A percentile compares a stretch with the other conserved stretches of the same genome.
Evolutionary conservation across 306 rosid genomes (phyloP).

Genomic region (Mucuna pruriens): DNA sequence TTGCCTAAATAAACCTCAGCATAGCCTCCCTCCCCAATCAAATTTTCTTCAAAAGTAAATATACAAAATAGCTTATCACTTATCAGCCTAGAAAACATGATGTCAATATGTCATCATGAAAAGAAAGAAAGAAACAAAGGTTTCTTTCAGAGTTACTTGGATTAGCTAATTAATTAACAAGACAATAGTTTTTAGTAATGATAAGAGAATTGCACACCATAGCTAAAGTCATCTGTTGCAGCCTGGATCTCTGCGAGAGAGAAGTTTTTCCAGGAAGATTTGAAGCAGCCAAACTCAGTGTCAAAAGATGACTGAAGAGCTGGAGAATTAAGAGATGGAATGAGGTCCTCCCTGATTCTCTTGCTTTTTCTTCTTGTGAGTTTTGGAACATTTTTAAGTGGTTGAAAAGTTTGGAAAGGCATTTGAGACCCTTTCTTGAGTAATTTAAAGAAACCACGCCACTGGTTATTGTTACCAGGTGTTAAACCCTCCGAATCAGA

Average conservation of each 20-base stretch:
- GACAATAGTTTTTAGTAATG: neutral
- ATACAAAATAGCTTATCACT: conserved; percentile 34
- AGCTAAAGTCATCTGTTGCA: conserved; percentile 82
- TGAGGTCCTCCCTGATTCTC: conserved; percentile 65
- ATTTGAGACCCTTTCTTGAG: conserved; percentile 71
- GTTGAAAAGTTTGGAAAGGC: conserved; percentile 63
- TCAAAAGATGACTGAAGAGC: conserved; percentile 52
- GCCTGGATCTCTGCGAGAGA: conserved; percentile 60
- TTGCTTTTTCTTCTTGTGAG: conserved; percentile 79
- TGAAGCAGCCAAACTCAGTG: conserved; percentile 61
- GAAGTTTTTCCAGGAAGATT: conserved; percentile 86
- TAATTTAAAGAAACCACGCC: conserved; percentile 70
- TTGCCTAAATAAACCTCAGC: conserved; percentile 90
- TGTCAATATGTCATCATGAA: neutral
- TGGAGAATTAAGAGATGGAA: conserved; percentile 60
- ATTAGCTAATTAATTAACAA: neutral
- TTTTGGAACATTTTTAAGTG: conserved; percentile 59
- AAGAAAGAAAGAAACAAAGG: neutral
- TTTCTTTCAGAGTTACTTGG: neutral
- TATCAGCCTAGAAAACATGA: conserved; percentile 40
- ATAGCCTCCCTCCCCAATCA: conserved; percentile 99
- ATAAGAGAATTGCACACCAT: conserved; percentile 52
- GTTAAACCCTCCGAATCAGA: conserved; percentile 61
- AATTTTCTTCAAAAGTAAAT: conserved; percentile 55
- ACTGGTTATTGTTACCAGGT: conserved; percentile 31